Base-by-base conservation (phyloP, 495 filamentous ascomycete species). In the Podospora sp. region DNA sequence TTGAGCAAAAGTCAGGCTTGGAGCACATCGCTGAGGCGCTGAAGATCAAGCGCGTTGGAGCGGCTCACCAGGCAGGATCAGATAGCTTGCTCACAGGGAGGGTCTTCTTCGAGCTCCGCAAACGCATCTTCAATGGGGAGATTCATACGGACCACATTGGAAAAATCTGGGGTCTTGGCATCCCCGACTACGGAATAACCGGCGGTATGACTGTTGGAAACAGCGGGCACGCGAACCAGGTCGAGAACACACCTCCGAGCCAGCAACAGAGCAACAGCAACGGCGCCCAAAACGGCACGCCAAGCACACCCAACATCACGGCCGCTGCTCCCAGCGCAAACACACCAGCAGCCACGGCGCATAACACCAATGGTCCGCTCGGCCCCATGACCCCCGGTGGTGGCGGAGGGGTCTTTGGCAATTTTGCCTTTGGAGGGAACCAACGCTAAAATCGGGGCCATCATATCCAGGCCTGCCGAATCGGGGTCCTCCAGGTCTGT, bases 1-100 rank as follows among this genome's bases (percentile, higher is more conserved):
- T 96, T 22, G 91, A 92, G 65, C 87, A 89, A 63, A 97, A 97
- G 75, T 91, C 90, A 0, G 92, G 93, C 9, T 83, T 99, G 24
- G 93, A 97, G 75, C 91, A 94, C 72, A 92, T 99, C 68, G 95
- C 94, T 1, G 95, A 99, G 55, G 90, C 93, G 62, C 88, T 99
- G 57, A 92, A 92, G 67, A 87, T 97, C 62, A 92, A 93, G 79
- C 86, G 95, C 53, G 82, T 94, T 26, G 95, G 95, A 21, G 84
- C 86, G 21, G 90, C 92, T 57, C 96, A 99, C 78, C 92, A 94
- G 73, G 94, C 93, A 14, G 95, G 96, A 2, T 92, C 89, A 14
- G 95, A 98, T 78, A 93, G 92, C 56, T 84, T 97, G 65, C 84
- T 99, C 20, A 98, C 95, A 0, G 95, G 95, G 27, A 91, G 92